These are phyloP conservation scores for Hypericum androsaemum DNA, from an alignment of 345 rosid species.

Conservation along the genomic window DNA sequence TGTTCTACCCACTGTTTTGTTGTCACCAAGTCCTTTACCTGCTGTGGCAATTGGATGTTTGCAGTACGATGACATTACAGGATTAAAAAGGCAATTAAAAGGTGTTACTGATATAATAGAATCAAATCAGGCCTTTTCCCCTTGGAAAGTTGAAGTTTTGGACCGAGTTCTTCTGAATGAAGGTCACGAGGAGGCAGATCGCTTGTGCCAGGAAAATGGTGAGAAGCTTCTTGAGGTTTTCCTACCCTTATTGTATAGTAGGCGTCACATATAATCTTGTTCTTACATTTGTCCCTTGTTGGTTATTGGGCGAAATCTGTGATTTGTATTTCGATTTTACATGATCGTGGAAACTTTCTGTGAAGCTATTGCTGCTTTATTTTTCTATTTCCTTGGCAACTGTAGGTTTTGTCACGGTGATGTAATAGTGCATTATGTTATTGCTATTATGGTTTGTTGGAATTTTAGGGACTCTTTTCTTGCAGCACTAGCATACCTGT, in stretches of 20 bases:
- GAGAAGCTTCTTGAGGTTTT: constrained; percentile 23
- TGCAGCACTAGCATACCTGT: too few relatives aligned
- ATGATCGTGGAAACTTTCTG: too few relatives aligned
- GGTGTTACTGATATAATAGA: constrained; percentile 20
- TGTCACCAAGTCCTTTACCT: constrained; percentile 42
- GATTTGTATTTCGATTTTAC: too few relatives aligned
- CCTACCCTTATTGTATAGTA: background rate
- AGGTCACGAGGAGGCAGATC: constrained; percentile 82
- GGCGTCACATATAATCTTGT: background rate
- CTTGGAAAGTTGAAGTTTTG: constrained; percentile 80
- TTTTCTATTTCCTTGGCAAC: too few relatives aligned
- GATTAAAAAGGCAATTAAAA: constrained; percentile 18
- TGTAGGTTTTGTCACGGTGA: too few relatives aligned
- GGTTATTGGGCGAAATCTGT: background rate
- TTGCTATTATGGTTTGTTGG: too few relatives aligned
- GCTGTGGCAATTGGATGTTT: constrained; percentile 47
- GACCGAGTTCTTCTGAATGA: constrained; percentile 81
- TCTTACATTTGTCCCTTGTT: background rate
- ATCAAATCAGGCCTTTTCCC: constrained; percentile 29
- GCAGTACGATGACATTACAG: constrained; percentile 26
- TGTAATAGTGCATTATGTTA: too few relatives aligned
- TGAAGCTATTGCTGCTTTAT: too few relatives aligned
- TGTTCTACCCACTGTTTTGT: constrained; percentile 71
- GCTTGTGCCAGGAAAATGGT: constrained; percentile 77
- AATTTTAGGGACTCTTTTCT: too few relatives aligned